Base-by-base conservation (phyloP, 108 stramenopile genomes). In the Seminavis robusta region DNA sequence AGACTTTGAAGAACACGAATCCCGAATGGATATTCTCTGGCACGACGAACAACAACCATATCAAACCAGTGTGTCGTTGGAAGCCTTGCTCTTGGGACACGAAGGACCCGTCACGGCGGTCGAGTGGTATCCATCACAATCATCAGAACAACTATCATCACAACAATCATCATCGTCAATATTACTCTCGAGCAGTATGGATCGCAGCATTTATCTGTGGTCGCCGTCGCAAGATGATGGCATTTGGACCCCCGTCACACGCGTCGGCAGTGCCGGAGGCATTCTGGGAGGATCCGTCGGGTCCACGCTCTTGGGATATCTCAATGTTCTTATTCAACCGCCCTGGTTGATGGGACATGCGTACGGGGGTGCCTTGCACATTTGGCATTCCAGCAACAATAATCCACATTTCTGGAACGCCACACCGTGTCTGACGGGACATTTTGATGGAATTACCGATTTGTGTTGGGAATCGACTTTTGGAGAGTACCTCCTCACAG, bases 251-350 rank as follows among this genome's bases (percentile, higher is more conserved):
- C 88, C 92, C 1, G 56, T 90, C 16, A 73, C 88, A 11, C 80
- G 88, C 28, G 87, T 94, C n/a, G 92, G 92, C n/a, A 77, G 84
- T 55, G 86, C 88, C 10, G 86, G 92, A 33, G 92, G 92, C 1
- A 88, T 94, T 9, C 43, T 94, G 13, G 92, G 92, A 26, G 92
- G 88, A 0, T 69, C 82, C 0, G 73, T 90, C 41, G 92, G 92
- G 4, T 71, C 85, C 11, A 78, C 77, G 6, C 61, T 94, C 7
- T 62, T 88, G 49, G 92, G 92, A 7, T 94, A 81, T 68, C 59
- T 82, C 27, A 67, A 74, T 53, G 72, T 69, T 11, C 31, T 62
- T 23, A 65, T 81, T 20, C 79, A 81, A 17, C 74, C 74, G 1
- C 58, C 58, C n/a, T 36, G 41, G 31, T 74, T 94, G 48, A 64